These are phyloP conservation scores for Ogataea allantospora DNA, from an alignment of 805 yeast genomes.

Conservation along the genomic window DNA sequence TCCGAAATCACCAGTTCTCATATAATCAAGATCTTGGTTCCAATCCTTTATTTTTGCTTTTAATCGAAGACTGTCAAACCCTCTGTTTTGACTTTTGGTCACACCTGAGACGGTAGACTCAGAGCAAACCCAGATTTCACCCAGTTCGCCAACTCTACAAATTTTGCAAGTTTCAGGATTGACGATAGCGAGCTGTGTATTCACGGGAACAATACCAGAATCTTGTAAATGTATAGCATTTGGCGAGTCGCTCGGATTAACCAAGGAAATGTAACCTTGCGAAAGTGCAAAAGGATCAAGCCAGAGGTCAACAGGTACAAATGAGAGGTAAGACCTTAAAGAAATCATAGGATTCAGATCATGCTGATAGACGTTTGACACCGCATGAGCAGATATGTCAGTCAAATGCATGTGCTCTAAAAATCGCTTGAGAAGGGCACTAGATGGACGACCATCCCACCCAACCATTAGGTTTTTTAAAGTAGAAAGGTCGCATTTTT, in stretches of 20 bases:
- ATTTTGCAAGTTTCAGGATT: constrained; percentile 84
- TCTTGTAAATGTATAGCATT: constrained; percentile 80
- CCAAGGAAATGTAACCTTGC: constrained; percentile 82
- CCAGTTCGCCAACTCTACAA: constrained; percentile 88
- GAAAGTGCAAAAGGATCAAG: constrained; percentile 84
- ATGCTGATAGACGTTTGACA: constrained; percentile 78
- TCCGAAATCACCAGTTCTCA: constrained; percentile 93
- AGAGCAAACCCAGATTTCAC: constrained; percentile 95
- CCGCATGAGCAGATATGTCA: constrained; percentile 61
- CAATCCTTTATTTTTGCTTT: constrained; percentile 63
- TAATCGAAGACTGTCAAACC: constrained; percentile 54
- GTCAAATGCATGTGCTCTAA: constrained; percentile 63
- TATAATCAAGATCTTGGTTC: constrained; percentile 59
- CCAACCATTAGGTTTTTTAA: constrained; percentile 84
- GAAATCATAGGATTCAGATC: constrained; percentile 79
- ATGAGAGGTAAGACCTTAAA: constrained; percentile 80
- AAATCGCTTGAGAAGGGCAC: constrained; percentile 54
- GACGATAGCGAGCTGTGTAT: constrained; percentile 90
- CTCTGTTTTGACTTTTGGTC: constrained; percentile 35
- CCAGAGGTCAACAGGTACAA: constrained; percentile 84
- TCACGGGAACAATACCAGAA: constrained; percentile 93
- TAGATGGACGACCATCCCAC: constrained; percentile 70
- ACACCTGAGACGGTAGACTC: constrained; percentile 68
- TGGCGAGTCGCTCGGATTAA: constrained; percentile 68
- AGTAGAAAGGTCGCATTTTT: constrained; percentile 57